Percentiles rank a stretch among this genome's conserved stretches.
Conservation (phyloP, 495 filamentous ascomycete species). For the Penicillium bovifimosum region DNA sequence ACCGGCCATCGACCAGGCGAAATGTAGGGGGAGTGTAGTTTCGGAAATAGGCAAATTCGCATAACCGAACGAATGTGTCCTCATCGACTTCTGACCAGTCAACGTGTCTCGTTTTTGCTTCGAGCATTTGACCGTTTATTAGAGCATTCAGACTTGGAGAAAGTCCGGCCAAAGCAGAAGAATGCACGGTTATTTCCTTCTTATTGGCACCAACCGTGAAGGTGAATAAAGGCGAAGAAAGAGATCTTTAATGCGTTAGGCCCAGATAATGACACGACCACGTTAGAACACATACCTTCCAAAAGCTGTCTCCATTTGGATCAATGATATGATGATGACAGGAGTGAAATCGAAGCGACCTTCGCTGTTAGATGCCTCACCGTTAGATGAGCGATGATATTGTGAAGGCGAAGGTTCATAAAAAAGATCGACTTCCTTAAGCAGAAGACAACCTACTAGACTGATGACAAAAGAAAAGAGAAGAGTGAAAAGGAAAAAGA, state of each 20-base stretch:
- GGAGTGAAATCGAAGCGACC: too few species aligned
- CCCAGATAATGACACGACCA: background rate
- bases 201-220: slow-evolving; percentile 15
- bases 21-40: slow-evolving; percentile 19
- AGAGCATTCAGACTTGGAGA: slow-evolving; percentile 12
- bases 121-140: slow-evolving; percentile 19
- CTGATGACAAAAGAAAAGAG: too few species aligned
- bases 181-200: slow-evolving; percentile 22
- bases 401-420: too few species aligned
- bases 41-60: slow-evolving; percentile 23
- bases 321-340: background rate
- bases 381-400: too few species aligned
- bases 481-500: too few species aligned
- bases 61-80: slow-evolving; percentile 23
- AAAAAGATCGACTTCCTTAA: too few species aligned
- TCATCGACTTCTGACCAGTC: slow-evolving; percentile 24
- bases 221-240: slow-evolving; percentile 17
- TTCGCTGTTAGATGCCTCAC: too few species aligned
- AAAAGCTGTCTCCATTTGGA: background rate
- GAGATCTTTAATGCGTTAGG: slow-evolving; percentile 1
- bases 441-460: too few species aligned
- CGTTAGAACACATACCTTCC: background rate
- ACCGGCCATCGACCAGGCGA: background rate
- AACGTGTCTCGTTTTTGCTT: slow-evolving; percentile 14
- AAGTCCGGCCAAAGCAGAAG: slow-evolving; percentile 15